A percentile compares a stretch with the other conserved stretches of the same genome.
Evolutionary conservation across 148 eudicot species (phyloP).

Genomic region (Dysphania ambrosioides): DNA sequence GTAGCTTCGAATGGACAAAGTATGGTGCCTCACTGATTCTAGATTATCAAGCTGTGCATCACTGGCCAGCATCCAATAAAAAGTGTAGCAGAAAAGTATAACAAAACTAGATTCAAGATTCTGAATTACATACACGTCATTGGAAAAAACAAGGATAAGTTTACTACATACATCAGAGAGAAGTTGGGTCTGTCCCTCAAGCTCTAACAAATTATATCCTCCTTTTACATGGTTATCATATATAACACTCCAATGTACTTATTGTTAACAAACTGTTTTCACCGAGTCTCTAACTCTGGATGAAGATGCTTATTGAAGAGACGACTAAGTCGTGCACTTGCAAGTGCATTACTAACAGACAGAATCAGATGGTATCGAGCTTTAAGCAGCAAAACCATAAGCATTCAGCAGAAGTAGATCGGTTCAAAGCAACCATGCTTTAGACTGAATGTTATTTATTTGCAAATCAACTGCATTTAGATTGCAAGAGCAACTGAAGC

Average conservation of each 20-base stretch:
- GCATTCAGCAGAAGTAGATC: neutral
- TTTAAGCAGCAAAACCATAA: neutral
- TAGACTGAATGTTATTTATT: neutral
- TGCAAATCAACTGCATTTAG: neutral
- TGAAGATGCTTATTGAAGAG: neutral
- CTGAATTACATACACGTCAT: neutral
- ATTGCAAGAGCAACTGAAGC: neutral
- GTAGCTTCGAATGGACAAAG: no score
- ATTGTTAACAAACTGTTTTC: no score
- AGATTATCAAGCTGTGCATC: no score
- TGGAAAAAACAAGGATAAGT: neutral
- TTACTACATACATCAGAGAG: neutral
- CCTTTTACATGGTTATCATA: neutral
- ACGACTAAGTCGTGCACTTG: neutral
- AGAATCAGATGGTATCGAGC: neutral
- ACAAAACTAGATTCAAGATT: no score
- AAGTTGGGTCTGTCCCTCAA: no score
- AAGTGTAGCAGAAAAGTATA: no score
- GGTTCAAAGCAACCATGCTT: neutral
- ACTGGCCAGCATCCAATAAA: no score
- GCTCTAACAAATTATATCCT: neutral
- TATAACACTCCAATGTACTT: neutral
- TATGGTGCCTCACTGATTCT: neutral
- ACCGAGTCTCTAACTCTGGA: no score
- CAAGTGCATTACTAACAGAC: neutral